Evolutionary conservation across 768 basidiomycete genomes (phyloP).

Genomic region (Brasilioporus rufonigricans): DNA sequence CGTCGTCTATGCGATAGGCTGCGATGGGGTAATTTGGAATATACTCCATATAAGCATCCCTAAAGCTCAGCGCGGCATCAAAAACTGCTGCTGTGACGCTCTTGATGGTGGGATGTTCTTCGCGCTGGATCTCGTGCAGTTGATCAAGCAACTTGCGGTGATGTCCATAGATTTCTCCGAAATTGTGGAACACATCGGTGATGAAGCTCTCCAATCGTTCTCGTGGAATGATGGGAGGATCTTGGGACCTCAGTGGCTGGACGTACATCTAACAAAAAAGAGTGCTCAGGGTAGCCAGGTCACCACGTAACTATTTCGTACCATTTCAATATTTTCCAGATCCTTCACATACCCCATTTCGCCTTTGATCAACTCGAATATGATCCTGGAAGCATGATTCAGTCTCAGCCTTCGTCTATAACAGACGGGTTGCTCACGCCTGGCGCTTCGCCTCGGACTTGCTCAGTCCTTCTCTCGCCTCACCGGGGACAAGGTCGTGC

Average conservation of each 20-base stretch:
- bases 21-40: conserved; percentile 93
- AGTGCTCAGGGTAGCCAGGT: conserved; percentile 1
- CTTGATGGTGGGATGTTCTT: conserved; percentile 77
- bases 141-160: conserved; percentile 75
- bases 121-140: conserved; percentile 83
- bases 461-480: conserved; percentile 54
- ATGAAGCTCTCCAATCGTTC: conserved; percentile 77
- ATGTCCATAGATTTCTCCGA: conserved; percentile 68
- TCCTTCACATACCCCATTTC: conserved; percentile 96
- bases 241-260: conserved; percentile 62
- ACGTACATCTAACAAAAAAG: conserved; percentile 67
- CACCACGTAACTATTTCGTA: conserved; percentile 33
- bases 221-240: conserved; percentile 75
- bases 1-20: conserved; percentile 82
- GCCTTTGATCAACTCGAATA: conserved; percentile 92
- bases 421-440: conserved; percentile 51
- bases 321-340: conserved; percentile 79
- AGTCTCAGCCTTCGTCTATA: not conserved
- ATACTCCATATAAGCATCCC: conserved; percentile 91
- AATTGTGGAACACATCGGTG: conserved; percentile 87
- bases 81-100: conserved; percentile 82
- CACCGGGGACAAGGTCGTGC: conserved; percentile 80
- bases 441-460: conserved; percentile 84
- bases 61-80: conserved; percentile 89
- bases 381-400: conserved; percentile 52